Base-by-base conservation (phyloP, 495 filamentous ascomycete species). In the Tuber borchii region DNA sequence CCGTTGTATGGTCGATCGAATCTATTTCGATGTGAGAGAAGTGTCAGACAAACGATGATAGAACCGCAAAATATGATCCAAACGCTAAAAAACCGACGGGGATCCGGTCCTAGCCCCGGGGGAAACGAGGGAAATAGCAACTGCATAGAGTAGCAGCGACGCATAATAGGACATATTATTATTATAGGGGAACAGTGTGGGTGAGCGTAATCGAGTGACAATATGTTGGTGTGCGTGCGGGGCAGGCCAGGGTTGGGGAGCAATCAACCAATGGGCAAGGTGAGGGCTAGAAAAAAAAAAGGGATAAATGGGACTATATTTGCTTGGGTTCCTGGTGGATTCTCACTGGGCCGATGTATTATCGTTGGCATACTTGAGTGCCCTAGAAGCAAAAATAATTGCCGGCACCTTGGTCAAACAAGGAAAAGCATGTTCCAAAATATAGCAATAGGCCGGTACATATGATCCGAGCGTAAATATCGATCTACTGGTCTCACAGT, bases 1-100 rank as follows among this genome's bases (percentile, higher is more conserved):
- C 69, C 44, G 81, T 82, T 10, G 81, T 80, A 31, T 75, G 73
- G 20, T 78, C 72, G 68, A 82, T 80, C 12, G 80, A 81, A 61
- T 82, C 80, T 82, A 61, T 79, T 34, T 20, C 68, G 31, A 42
- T 40, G 68, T 44, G 69, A 44, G 56, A 73, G 56, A 73, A 42
- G 70, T 43, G 72, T 73, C 17, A 65, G 56, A 65, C 26, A 79
- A 76, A 71, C 73, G 51, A 48, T 42, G 56, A 73, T 42, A 19
- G 56, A 34, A 65, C 56, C 26, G 19, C 56, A 65, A 65, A 65
- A 65, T 65, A 65, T 65, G 56, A 65, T 65, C 16, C 56, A 65
- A 65, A 16, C 56, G 34, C 56, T 26, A 16, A 5, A 31, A 19
- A 34, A 34, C 2, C 26, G 17, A 31, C 56, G 56, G 56, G 56